These are phyloP conservation scores for Pseudogymnoascus sp. DNA, from an alignment of 2,329 filamentous ascomycete species.

Conservation along the genomic window DNA sequence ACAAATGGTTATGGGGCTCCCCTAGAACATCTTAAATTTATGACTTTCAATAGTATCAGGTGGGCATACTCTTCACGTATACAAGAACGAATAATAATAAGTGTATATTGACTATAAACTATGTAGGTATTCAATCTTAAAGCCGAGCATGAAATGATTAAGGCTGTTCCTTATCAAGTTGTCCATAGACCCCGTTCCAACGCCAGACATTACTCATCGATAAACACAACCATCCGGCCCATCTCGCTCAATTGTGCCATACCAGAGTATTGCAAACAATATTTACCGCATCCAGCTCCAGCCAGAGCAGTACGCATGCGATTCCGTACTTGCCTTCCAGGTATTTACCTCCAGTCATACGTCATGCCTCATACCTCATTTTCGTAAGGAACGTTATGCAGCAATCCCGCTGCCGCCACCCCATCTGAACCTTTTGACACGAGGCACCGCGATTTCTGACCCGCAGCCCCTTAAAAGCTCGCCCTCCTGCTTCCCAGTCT, in stretches of 20 bases:
- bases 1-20: background rate
- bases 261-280: background rate
- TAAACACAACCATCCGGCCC: background rate
- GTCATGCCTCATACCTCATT: slow-evolving; percentile 1
- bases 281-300: background rate
- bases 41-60: too few relatives aligned
- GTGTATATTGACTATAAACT: slow-evolving; percentile 10
- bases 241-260: background rate
- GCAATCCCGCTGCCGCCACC: slow-evolving; percentile 9
- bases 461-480: slow-evolving; percentile 27
- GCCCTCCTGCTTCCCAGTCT: slow-evolving; percentile 54
- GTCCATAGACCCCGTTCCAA: background rate
- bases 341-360: background rate
- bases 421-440: slow-evolving; percentile 17
- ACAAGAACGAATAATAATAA: background rate
- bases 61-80: background rate
- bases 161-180: background rate
- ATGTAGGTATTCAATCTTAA: background rate
- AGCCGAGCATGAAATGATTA: background rate
- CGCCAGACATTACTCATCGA: background rate
- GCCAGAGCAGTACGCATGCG: background rate
- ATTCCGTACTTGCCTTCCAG: background rate
- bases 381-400: slow-evolving; percentile 2
- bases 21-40: background rate
- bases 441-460: slow-evolving; percentile 29